A percentile compares a stretch with the other conserved stretches of the same genome.
phyloP scores from a whole-genome alignment of 148 eudicot species.

The Fagopyrum tataricum region DNA sequence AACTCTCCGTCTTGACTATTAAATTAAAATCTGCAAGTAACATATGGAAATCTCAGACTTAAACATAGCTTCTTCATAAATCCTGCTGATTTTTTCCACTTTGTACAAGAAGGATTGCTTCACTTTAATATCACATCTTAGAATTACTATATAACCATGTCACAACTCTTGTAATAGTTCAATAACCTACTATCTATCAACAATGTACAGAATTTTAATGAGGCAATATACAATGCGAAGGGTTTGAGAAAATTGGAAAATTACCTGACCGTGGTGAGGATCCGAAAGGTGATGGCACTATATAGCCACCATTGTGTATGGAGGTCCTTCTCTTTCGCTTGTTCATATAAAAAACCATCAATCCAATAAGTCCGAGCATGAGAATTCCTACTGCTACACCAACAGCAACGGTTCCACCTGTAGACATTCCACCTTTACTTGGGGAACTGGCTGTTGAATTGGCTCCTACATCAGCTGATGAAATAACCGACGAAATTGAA shows the following conservation, averaged over 20 bases:
- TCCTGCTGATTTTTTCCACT: neutral
- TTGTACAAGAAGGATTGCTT: neutral
- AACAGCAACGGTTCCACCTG: constrained; percentile 40
- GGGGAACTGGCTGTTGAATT: constrained; percentile 19
- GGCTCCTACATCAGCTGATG: constrained; percentile 4
- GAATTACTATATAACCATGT: neutral
- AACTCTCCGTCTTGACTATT: constrained; percentile 30
- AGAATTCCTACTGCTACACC: constrained; percentile 35
- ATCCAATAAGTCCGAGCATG: constrained; percentile 40
- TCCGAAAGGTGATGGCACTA: constrained; percentile 39
- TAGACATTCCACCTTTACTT: constrained; percentile 39
- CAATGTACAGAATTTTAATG: neutral
- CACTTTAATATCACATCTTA: neutral
- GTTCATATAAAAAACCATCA: constrained; percentile 28
- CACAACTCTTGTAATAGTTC: neutral
- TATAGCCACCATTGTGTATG: constrained; percentile 32
- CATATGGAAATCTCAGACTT: neutral
- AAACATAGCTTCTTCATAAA: neutral
- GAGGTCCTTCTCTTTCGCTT: constrained; percentile 39
- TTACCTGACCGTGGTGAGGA: constrained; percentile 69
- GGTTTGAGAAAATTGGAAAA: constrained; percentile 3
- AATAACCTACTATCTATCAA: neutral
- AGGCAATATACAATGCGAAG: neutral
- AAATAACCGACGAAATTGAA: constrained; percentile 14
- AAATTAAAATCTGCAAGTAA: constrained; percentile 32